Percentiles rank a stretch among this genome's conserved stretches.
phyloP scores from a whole-genome alignment of 371 early-diverging fungal genomes.

The Mycotypha africana region DNA sequence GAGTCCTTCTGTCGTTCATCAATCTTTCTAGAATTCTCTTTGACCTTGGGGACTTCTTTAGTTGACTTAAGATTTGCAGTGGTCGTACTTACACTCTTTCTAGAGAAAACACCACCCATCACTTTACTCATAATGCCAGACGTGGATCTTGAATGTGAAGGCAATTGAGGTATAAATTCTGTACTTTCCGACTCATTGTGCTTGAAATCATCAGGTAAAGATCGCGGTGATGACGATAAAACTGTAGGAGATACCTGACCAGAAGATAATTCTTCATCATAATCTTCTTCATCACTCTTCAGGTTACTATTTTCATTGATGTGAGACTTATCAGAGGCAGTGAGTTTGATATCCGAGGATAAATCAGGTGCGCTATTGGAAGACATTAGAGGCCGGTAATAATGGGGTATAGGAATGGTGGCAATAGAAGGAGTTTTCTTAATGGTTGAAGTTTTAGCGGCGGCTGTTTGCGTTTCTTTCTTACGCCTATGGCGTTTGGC shows the following conservation, averaged over 20 bases:
- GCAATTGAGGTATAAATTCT: background rate
- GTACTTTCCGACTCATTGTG: background rate
- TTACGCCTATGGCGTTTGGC: too few species aligned
- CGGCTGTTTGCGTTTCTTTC: too few species aligned
- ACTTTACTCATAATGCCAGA: slow-evolving; percentile 15
- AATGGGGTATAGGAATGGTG: background rate
- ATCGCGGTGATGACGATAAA: slow-evolving; percentile 1
- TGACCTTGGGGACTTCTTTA: too few species aligned
- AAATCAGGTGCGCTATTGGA: slow-evolving; percentile 6
- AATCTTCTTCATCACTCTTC: background rate
- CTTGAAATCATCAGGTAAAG: slow-evolving; percentile 5
- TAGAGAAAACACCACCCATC: slow-evolving; percentile 13
- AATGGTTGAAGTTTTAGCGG: background rate
- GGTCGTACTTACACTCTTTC: background rate
- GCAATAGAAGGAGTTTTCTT: background rate
- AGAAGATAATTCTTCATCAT: too few species aligned
- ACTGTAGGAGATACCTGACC: too few species aligned
- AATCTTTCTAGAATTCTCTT: too few species aligned
- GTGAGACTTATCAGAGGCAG: background rate
- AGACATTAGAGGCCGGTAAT: background rate
- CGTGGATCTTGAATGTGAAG: too few species aligned
- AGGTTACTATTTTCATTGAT: background rate
- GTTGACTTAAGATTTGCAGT: too few species aligned
- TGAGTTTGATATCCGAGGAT: background rate
- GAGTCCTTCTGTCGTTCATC: too few species aligned